phyloP scores from a whole-genome alignment of 2,329 filamentous ascomycete genomes.

The Colletotrichum sp. region DNA sequence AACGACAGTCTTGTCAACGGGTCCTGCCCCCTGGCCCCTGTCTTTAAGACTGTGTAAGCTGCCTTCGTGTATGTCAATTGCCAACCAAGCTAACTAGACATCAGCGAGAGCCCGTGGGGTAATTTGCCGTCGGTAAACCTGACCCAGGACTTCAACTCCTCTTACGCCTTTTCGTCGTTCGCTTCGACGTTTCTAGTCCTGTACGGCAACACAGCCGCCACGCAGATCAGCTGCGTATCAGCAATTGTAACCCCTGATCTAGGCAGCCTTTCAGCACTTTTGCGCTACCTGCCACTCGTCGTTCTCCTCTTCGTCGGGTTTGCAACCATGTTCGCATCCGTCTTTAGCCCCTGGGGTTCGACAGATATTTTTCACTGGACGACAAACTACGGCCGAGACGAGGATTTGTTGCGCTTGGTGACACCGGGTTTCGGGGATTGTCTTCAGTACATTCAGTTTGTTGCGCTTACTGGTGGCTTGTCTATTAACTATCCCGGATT shows the following conservation, averaged over 20 bases:
- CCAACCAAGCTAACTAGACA: not conserved
- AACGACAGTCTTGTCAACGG: conserved; percentile 60
- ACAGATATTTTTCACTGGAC: conserved; percentile 92
- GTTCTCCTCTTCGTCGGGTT: conserved; percentile 81
- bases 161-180: conserved; percentile 86
- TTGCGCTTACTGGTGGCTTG: conserved; percentile 85
- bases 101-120: conserved; percentile 29
- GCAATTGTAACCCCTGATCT: conserved; percentile 85
- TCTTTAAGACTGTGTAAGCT: conserved; percentile 60
- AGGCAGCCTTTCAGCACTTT: conserved; percentile 69
- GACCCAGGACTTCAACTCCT: conserved; percentile 76
- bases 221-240: conserved; percentile 79
- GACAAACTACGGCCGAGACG: conserved; percentile 96
- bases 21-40: conserved; percentile 76
- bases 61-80: not conserved
- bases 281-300: conserved; percentile 78
- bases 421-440: conserved; percentile 97
- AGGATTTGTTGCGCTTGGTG: conserved; percentile 87
- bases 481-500: conserved; percentile 91
- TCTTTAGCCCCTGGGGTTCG: conserved; percentile 94
- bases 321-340: conserved; percentile 82
- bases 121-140: conserved; percentile 76
- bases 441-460: conserved; percentile 94
- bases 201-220: conserved; percentile 70
- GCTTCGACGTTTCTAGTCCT: conserved; percentile 75